These are phyloP conservation scores for Cyclocybe aegerita DNA, from an alignment of 768 basidiomycete species.

Conservation along the genomic window DNA sequence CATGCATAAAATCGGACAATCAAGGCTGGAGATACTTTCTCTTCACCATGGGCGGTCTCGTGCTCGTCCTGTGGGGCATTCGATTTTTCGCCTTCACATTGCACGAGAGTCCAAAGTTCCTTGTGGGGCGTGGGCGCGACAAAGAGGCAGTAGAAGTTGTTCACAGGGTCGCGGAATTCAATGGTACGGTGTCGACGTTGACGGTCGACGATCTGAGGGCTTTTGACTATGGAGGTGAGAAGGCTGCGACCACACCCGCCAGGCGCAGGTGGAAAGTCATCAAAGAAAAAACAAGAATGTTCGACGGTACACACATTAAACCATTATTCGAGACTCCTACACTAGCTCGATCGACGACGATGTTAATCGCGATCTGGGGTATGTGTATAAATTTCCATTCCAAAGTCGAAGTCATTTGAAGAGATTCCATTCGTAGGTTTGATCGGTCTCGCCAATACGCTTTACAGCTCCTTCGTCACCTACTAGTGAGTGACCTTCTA, in stretches of 20 bases:
- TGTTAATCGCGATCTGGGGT: no score
- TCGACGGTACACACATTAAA: no score
- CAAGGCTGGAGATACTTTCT: slow-evolving; percentile 73
- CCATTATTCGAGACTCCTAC: no score
- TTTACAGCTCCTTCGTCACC: no score
- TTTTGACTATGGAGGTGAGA: slow-evolving; percentile 3
- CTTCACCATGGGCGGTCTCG: slow-evolving; percentile 64
- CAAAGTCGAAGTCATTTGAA: no score
- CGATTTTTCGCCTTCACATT: slow-evolving; percentile 53
- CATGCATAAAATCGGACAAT: slow-evolving; percentile 47
- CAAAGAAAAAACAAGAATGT: no score
- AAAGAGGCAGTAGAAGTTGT: slow-evolving; percentile 59
- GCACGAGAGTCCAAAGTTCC: slow-evolving; percentile 65
- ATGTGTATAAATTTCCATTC: no score
- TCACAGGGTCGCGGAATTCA: slow-evolving; percentile 57
- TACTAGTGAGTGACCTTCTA: slow-evolving; percentile 26
- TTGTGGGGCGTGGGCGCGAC: slow-evolving; percentile 63
- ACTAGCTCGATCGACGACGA: no score
- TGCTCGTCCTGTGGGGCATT: slow-evolving; percentile 49
- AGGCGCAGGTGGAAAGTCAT: no score
- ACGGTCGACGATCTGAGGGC: slow-evolving; percentile 48
- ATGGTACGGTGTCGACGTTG: slow-evolving; percentile 46
- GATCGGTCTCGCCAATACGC: no score
- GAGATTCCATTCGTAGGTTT: no score
- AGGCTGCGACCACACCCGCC: slow-evolving; percentile 21